Percentiles rank a stretch among this genome's conserved stretches.
phyloP scores from a whole-genome alignment of 2,329 filamentous ascomycete genomes.

The Colletotrichum tropicicola region DNA sequence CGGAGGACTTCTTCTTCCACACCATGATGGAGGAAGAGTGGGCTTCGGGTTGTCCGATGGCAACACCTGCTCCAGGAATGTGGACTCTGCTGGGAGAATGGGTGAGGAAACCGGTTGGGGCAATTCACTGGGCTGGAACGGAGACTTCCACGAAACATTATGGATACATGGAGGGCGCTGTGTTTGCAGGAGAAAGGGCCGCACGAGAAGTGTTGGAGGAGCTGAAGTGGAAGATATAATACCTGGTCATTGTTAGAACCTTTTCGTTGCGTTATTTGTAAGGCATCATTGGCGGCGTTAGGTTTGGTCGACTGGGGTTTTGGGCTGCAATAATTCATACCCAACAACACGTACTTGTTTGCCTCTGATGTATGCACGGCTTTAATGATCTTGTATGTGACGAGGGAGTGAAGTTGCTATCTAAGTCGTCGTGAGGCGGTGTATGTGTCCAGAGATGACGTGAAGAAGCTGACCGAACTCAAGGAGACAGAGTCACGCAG shows the following conservation, averaged over 20 bases:
- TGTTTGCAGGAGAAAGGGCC: slow-evolving; percentile 24
- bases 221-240: slow-evolving; percentile 22
- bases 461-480: not conserved
- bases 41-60: slow-evolving; percentile 20
- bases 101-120: slow-evolving; percentile 25
- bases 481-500: slow-evolving; percentile 11
- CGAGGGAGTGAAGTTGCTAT: no score
- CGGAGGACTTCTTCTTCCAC: slow-evolving; percentile 29
- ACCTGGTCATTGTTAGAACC: not conserved
- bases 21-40: slow-evolving; percentile 30
- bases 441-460: not conserved
- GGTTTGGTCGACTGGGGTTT: not conserved
- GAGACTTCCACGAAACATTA: slow-evolving; percentile 26
- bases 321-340: not conserved
- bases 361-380: no score
- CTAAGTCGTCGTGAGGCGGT: no score
- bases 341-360: no score
- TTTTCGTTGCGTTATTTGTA: not conserved
- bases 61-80: slow-evolving; percentile 24
- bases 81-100: slow-evolving; percentile 30
- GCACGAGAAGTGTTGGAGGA: slow-evolving; percentile 22
- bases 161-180: slow-evolving; percentile 28
- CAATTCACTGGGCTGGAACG: slow-evolving; percentile 26
- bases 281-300: not conserved
- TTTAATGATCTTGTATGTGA: no score